Conservation (phyloP, 1,139 yeast genomes). For the Saccharomyces hybrid region DNA sequence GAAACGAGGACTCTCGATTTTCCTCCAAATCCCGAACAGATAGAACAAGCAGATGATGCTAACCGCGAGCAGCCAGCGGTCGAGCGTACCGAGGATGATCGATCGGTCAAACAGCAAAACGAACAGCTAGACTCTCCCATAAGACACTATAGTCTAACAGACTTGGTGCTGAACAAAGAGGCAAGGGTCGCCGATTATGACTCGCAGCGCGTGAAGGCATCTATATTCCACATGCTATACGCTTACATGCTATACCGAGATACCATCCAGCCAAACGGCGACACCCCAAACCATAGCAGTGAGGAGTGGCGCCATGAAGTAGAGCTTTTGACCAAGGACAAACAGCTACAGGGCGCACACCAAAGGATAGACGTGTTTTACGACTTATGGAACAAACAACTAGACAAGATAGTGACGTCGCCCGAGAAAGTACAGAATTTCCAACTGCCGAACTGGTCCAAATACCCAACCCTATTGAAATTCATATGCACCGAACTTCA, state of each 20-base stretch:
- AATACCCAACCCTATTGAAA: conserved; percentile 18
- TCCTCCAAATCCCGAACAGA: background rate
- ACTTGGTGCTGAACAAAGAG: background rate
- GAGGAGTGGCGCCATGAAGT: conserved; percentile 11
- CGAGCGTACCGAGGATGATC: background rate
- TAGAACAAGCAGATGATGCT: background rate
- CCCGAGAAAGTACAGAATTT: conserved; percentile 20
- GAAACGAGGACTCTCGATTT: background rate
- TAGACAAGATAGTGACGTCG: conserved; percentile 10
- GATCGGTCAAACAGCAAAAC: background rate
- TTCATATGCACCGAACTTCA: conserved; percentile 16
- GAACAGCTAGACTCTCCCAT: background rate
- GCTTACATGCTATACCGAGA: conserved; percentile 22
- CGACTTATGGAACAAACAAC: conserved; percentile 20
- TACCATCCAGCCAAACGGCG: conserved; percentile 6
- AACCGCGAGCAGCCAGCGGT: background rate
- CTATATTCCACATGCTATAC: conserved; percentile 27
- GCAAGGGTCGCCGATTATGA: conserved; percentile 7
- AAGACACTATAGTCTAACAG: background rate
- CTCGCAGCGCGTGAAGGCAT: conserved; percentile 22
- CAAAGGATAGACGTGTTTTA: conserved; percentile 17
- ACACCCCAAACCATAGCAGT: conserved; percentile 1
- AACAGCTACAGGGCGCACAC: background rate
- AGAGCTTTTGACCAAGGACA: conserved; percentile 2
- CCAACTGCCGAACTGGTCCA: conserved; percentile 23